Percentiles rank a stretch among this genome's conserved stretches.
These are phyloP conservation scores for Hypoxylon rubiginosum DNA, from an alignment of 2,329 filamentous ascomycete genomes.

Conservation along the genomic window DNA sequence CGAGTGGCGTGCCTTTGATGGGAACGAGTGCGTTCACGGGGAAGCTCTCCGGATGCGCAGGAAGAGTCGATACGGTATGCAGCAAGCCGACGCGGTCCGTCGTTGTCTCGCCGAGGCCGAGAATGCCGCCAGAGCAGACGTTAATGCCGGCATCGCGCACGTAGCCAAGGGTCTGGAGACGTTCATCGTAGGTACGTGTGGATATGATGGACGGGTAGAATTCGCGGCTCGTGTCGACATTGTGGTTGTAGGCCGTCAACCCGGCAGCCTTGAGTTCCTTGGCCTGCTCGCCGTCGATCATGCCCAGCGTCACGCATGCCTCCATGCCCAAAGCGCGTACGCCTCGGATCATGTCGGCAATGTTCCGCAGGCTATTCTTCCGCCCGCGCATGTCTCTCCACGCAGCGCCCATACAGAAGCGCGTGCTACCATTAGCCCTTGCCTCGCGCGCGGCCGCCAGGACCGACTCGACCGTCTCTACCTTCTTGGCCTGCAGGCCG, in stretches of 20 bases:
- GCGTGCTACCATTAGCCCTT: slow-evolving; percentile 85
- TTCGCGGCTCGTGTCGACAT: slow-evolving; percentile 90
- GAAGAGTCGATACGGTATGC: slow-evolving; percentile 84
- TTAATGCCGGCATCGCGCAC: slow-evolving; percentile 90
- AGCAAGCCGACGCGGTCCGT: slow-evolving; percentile 86
- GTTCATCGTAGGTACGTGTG: slow-evolving; percentile 88
- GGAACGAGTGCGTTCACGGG: slow-evolving; percentile 92
- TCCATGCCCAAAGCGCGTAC: slow-evolving; percentile 89
- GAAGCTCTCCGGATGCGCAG: slow-evolving; percentile 88
- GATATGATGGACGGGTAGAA: slow-evolving; percentile 90
- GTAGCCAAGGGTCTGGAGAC: slow-evolving; percentile 81
- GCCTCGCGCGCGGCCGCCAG: slow-evolving; percentile 82
- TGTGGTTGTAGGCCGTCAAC: slow-evolving; percentile 94
- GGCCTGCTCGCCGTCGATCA: slow-evolving; percentile 87
- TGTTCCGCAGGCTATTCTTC: slow-evolving; percentile 84
- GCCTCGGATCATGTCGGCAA: slow-evolving; percentile 87
- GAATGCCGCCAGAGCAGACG: slow-evolving; percentile 90
- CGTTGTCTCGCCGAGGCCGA: slow-evolving; percentile 84
- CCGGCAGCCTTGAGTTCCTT: slow-evolving; percentile 86
- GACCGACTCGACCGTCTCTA: slow-evolving; percentile 84
- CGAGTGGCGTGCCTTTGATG: slow-evolving; percentile 89
- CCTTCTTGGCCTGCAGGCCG: slow-evolving; percentile 82
- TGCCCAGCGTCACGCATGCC: slow-evolving; percentile 91
- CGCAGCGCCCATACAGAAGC: slow-evolving; percentile 95
- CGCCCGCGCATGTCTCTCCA: slow-evolving; percentile 95